A percentile compares a stretch with the other conserved stretches of the same genome.
Evolutionary conservation across 2,329 filamentous ascomycete species (phyloP).

Genomic region (Botryotinia convoluta): DNA sequence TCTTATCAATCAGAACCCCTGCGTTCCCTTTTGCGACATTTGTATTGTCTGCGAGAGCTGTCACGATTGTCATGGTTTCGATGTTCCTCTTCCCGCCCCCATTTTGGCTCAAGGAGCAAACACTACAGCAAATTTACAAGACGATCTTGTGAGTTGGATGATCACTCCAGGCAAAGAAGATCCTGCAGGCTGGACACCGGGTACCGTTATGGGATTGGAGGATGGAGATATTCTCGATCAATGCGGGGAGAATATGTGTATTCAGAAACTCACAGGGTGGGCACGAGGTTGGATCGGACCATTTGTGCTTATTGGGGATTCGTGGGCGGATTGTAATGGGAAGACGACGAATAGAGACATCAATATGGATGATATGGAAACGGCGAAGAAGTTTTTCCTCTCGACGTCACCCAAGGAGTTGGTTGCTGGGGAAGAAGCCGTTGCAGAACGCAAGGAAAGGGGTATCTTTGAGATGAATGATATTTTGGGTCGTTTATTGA

Average conservation of each 20-base stretch:
- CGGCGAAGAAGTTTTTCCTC: background rate
- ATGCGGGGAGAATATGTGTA: background rate
- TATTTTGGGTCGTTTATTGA: background rate
- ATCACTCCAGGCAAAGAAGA: background rate
- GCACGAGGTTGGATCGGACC: background rate
- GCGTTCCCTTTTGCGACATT: background rate
- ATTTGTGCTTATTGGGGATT: background rate
- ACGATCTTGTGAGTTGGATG: background rate
- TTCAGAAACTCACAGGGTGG: background rate
- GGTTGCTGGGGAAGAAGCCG: background rate
- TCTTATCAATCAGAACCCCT: fast-evolving
- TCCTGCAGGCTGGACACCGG: background rate
- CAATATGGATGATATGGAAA: conserved; percentile 1
- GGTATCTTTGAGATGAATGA: background rate
- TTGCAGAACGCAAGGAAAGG: background rate
- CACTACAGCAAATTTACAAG: background rate
- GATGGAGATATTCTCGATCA: background rate
- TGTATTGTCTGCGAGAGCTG: conserved; percentile 5
- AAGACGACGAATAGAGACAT: background rate
- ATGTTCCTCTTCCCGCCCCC: background rate
- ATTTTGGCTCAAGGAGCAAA: background rate
- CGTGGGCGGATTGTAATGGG: background rate
- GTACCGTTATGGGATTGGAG: background rate
- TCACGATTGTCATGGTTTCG: background rate
- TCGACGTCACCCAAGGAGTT: background rate